A percentile compares a stretch with the other conserved stretches of the same genome.
phyloP scores from a whole-genome alignment of 345 rosid genomes.

The Citrus cavaleriei region DNA sequence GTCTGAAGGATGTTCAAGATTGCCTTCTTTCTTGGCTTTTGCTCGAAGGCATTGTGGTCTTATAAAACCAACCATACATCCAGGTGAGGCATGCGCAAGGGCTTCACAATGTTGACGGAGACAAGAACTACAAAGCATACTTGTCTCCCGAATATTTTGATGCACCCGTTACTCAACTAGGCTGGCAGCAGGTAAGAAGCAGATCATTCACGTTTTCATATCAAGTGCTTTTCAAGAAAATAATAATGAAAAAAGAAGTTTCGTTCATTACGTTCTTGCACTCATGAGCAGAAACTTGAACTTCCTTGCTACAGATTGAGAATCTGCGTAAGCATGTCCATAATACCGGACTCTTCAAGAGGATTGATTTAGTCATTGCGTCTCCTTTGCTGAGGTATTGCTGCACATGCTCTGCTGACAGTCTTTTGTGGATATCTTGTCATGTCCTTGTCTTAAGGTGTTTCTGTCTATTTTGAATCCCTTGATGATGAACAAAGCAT shows the following conservation, averaged over 20 bases:
- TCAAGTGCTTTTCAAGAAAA: neutral
- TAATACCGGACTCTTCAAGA: constrained; percentile 63
- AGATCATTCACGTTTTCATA: neutral
- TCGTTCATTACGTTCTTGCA: neutral
- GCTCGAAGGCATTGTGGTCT: constrained; percentile 44
- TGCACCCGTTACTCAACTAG: constrained; percentile 84
- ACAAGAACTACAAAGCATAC: constrained; percentile 78
- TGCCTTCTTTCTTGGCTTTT: constrained; percentile 49
- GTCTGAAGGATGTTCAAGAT: constrained; percentile 42
- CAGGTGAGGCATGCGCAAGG: constrained; percentile 99
- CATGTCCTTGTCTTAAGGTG: neutral
- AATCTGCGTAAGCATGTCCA: constrained; percentile 87
- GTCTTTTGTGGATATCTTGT: neutral
- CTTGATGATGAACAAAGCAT: neutral
- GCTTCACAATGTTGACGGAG: constrained; percentile 95
- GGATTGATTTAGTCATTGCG: constrained; percentile 71
- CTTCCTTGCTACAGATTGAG: constrained; percentile 52
- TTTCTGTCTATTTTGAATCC: neutral
- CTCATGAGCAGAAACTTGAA: neutral
- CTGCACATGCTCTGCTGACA: constrained; percentile 4
- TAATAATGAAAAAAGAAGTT: neutral
- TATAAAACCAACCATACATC: constrained; percentile 43
- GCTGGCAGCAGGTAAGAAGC: constrained; percentile 79
- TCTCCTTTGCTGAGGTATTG: constrained; percentile 85
- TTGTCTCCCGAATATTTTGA: constrained; percentile 86